Conservation (phyloP, 208 protist genomes). For the Phytomonas sp. region DNA sequence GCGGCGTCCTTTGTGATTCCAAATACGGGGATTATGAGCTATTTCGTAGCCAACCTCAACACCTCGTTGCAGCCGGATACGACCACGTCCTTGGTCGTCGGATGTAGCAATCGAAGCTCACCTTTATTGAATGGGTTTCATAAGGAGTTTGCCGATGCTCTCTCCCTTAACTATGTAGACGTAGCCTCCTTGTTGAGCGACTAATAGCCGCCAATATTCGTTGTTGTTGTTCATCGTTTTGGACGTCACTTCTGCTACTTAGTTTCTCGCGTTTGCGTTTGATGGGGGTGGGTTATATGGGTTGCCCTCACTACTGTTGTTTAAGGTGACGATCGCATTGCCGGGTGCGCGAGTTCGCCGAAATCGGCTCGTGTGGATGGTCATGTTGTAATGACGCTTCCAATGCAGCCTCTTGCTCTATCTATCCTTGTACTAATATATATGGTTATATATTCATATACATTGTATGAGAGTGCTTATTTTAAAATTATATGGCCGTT, state of each 20-base stretch:
- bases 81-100: slow-evolving; percentile 42
- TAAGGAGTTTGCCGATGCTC: slow-evolving; percentile 24
- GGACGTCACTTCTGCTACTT: background rate
- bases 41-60: slow-evolving; percentile 63
- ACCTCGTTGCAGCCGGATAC: slow-evolving; percentile 48
- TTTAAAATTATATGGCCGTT: background rate
- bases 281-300: background rate
- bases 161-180: slow-evolving; percentile 25
- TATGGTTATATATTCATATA: background rate
- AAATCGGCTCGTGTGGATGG: no score
- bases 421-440: no score
- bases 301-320: background rate
- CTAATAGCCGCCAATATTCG: background rate
- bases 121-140: slow-evolving; percentile 20
- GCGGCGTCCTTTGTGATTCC: slow-evolving; percentile 44
- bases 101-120: slow-evolving; percentile 17
- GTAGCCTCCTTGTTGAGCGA: slow-evolving; percentile 15
- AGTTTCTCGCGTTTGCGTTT: background rate
- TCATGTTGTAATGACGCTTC: background rate
- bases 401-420: background rate
- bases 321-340: no score
- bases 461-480: background rate
- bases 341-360: no score
- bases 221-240: background rate
- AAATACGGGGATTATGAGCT: slow-evolving; percentile 43